Conservation (phyloP, 2,329 filamentous ascomycete species). For the Rhynchosporium secalis region DNA sequence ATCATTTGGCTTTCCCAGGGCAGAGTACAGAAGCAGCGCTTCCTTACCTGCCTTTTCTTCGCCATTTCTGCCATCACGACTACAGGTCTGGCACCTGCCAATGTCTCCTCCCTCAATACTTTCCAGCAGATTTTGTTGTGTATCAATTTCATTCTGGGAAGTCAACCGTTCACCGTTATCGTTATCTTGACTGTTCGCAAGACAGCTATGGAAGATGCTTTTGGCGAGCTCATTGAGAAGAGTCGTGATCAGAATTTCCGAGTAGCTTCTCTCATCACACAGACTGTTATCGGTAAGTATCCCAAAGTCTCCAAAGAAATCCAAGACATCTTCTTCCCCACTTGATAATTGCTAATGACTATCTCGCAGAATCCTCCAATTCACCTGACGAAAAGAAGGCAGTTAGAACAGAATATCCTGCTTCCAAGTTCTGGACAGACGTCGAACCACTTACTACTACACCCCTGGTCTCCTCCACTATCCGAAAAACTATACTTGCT, state of each 20-base stretch:
- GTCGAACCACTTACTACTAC: background rate
- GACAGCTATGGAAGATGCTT: slow-evolving; percentile 57
- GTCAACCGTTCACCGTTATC: slow-evolving; percentile 63
- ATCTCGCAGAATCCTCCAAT: background rate
- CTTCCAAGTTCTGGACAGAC: too few species aligned
- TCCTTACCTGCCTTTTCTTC: slow-evolving; percentile 66
- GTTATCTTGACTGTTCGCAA: slow-evolving; percentile 62
- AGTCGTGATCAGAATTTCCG: background rate
- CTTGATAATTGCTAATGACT: background rate
- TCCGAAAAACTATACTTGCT: background rate
- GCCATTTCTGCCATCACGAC: slow-evolving; percentile 65
- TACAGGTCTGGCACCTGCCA: slow-evolving; percentile 66
- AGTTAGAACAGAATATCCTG: too few species aligned
- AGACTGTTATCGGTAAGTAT: background rate
- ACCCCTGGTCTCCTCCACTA: background rate
- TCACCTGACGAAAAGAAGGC: background rate
- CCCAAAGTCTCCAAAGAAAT: background rate
- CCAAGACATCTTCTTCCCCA: too few species aligned
- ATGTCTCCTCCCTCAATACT: slow-evolving; percentile 62
- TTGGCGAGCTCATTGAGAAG: background rate
- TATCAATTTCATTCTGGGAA: slow-evolving; percentile 63
- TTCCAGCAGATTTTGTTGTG: slow-evolving; percentile 69
- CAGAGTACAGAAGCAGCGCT: slow-evolving; percentile 53
- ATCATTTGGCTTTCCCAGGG: slow-evolving; percentile 61
- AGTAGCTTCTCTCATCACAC: slow-evolving; percentile 2